These are phyloP conservation scores for Pichia sp. DNA, from an alignment of 1,139 yeast species.

Conservation along the genomic window DNA sequence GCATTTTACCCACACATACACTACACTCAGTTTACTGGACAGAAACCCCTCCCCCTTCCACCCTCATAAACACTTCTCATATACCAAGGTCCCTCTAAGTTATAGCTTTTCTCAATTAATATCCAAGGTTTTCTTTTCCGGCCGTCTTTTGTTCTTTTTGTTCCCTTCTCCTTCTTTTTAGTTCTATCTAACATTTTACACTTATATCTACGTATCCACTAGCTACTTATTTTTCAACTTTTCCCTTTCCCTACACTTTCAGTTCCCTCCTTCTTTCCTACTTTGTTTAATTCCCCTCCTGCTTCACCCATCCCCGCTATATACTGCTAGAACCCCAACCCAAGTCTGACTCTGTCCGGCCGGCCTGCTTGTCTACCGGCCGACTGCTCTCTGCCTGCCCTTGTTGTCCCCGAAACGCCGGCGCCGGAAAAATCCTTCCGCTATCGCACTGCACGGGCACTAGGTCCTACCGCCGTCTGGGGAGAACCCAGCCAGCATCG, in stretches of 20 bases:
- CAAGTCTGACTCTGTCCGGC: neutral
- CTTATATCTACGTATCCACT: neutral
- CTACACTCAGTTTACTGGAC: neutral
- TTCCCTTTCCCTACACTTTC: neutral
- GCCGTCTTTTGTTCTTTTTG: neutral
- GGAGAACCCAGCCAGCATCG: too few relatives aligned
- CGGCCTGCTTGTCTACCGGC: neutral
- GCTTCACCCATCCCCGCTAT: neutral
- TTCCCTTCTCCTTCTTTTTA: neutral
- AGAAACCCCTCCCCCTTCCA: too few relatives aligned
- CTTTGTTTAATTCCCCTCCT: neutral
- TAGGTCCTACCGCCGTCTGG: too few relatives aligned
- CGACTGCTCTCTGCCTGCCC: too few relatives aligned
- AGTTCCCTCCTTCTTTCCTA: neutral
- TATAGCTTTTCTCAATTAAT: neutral
- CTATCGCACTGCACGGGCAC: too few relatives aligned
- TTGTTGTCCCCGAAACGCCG: too few relatives aligned
- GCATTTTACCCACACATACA: neutral
- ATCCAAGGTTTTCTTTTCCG: conserved; percentile 18
- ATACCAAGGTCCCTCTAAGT: neutral
- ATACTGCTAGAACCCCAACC: neutral
- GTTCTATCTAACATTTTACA: neutral
- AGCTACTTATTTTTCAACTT: neutral
- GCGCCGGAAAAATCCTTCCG: too few relatives aligned
- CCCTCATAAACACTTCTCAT: neutral